Evolutionary conservation across 345 rosid genomes (phyloP).

Genomic region (Anastatica hierochuntica): DNA sequence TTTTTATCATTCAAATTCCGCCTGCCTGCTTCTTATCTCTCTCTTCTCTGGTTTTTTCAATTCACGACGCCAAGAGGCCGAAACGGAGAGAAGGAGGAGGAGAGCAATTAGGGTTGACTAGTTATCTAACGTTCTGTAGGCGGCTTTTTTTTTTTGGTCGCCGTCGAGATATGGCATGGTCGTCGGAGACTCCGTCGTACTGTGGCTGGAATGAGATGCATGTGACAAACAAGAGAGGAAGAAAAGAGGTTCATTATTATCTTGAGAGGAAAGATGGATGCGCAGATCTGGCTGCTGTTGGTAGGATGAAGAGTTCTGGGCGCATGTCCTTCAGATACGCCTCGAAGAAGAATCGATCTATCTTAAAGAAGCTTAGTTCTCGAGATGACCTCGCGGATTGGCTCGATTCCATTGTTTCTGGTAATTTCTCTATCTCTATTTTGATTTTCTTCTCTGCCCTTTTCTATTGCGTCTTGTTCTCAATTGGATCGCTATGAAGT

Average conservation of each 20-base stretch:
- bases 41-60: neutral
- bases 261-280: constrained; percentile 48
- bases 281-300: constrained; percentile 63
- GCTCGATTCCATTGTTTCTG: constrained; percentile 60
- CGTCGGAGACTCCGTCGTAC: constrained; percentile 31
- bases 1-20: constrained; percentile 13
- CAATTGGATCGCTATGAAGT: neutral
- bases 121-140: neutral
- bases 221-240: constrained; percentile 40
- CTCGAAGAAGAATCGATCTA: constrained; percentile 26
- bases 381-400: constrained; percentile 50
- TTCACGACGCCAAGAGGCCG: neutral
- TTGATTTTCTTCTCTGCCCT: too few species aligned
- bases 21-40: neutral
- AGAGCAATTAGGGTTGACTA: neutral
- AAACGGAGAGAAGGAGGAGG: neutral
- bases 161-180: constrained; percentile 27
- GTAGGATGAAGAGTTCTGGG: constrained; percentile 44
- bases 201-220: constrained; percentile 64
- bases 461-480: too few species aligned
- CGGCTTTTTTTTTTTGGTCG: too few species aligned
- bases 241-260: constrained; percentile 52
- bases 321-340: constrained; percentile 46
- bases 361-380: constrained; percentile 36
- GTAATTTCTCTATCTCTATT: constrained; percentile 22